A percentile compares a stretch with the other conserved stretches of the same genome.
phyloP scores from a whole-genome alignment of 495 filamentous ascomycete genomes.

The Penicillium argentinense region DNA sequence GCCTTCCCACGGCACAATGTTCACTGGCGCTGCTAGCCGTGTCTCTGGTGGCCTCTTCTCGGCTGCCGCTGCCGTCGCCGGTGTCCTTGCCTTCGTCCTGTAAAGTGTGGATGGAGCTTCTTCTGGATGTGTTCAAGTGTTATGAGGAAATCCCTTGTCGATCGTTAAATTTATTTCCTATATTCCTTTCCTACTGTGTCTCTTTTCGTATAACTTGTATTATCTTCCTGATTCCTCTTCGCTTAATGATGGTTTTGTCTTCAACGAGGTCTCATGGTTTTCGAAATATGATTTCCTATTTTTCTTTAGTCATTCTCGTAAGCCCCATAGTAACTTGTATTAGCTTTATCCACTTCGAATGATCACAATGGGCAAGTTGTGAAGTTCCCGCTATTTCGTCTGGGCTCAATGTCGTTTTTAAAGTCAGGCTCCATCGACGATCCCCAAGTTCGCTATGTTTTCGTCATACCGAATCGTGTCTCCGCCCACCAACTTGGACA shows the following conservation, averaged over 20 bases:
- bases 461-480: background rate
- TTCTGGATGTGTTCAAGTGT: background rate
- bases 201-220: slow-evolving; percentile 11
- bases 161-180: background rate
- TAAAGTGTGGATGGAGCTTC: slow-evolving; percentile 18
- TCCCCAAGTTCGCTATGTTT: background rate
- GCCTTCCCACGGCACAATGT: slow-evolving; percentile 19
- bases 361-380: background rate
- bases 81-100: slow-evolving; percentile 34
- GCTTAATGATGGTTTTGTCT: slow-evolving; percentile 18
- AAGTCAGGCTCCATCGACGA: background rate
- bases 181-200: slow-evolving; percentile 1
- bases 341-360: background rate
- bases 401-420: no score
- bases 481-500: no score
- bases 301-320: background rate
- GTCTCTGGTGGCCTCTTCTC: slow-evolving; percentile 31
- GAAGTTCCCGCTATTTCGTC: background rate
- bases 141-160: background rate
- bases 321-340: no score
- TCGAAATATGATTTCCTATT: slow-evolving; percentile 1
- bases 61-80: slow-evolving; percentile 27
- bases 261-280: background rate
- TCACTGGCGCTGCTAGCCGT: slow-evolving; percentile 28
- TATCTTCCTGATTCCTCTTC: slow-evolving; percentile 4